These are phyloP conservation scores for Immersiella caudata DNA, from an alignment of 495 filamentous ascomycete species.

Conservation along the genomic window DNA sequence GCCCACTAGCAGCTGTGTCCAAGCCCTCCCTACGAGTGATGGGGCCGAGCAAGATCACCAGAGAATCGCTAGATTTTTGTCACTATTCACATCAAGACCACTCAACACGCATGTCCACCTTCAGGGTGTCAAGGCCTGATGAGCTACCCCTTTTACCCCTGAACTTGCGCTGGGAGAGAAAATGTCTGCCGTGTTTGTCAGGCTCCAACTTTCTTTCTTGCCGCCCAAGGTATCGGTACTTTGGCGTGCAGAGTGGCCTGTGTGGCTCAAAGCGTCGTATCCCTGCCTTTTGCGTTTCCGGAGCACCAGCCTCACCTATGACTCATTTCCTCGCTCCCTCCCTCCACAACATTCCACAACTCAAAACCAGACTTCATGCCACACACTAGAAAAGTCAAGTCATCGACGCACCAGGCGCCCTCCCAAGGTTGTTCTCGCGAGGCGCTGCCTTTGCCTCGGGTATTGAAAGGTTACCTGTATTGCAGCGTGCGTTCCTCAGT, in stretches of 20 bases:
- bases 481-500: background rate
- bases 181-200: constrained; percentile 17
- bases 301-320: constrained; percentile 21
- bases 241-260: constrained; percentile 18
- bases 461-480: background rate
- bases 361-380: constrained; percentile 10
- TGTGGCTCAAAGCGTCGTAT: constrained; percentile 27
- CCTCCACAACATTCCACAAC: constrained; percentile 20
- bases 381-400: background rate
- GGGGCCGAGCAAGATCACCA: no score
- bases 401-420: background rate
- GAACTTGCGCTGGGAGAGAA: background rate
- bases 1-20: no score
- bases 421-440: background rate
- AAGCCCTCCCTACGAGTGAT: no score
- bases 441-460: background rate
- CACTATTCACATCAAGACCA: no score
- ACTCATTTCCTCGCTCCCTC: constrained; percentile 21
- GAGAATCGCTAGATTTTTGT: no score
- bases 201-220: constrained; percentile 14
- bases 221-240: constrained; percentile 24
- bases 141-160: background rate
- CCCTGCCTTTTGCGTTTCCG: constrained; percentile 22
- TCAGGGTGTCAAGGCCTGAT: background rate
- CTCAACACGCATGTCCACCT: background rate